Evolutionary conservation across 148 eudicot species (phyloP), one percentile per base, ranked within the genome.

Genomic region (Linanthus parryae): DNA sequence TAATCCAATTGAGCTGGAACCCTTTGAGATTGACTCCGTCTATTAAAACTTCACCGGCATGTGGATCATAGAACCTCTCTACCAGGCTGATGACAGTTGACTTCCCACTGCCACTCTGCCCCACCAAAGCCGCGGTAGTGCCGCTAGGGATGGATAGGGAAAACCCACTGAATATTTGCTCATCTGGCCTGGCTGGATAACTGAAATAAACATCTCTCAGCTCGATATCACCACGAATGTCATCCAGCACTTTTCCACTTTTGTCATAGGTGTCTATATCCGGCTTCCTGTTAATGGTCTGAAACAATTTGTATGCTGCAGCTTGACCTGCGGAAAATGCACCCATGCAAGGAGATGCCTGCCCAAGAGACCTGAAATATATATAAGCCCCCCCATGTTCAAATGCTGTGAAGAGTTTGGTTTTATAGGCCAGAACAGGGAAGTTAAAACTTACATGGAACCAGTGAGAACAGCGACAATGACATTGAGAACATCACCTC

Each of bases 101-200:
- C 62, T 80, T 81, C 28, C 86, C 86, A 10, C 86, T 81, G 23
- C 82, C 82, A 59, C 86, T 81, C 52, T 81, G 79, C 21, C 86
- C 86, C 24, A 81, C 86, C 59, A 81, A 50, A 52, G 86, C 82
- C 30, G 73, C 70, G 23, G 86, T 76, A 11, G 57, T 61, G 45
- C 86, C 86, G 36, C 74, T 70, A 8, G 79, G 62, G 55, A 80
- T 76, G 39, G 38, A 67, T 1, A 80, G 60, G 8, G 82, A 76
- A 56, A 80, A 73, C 28, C 79, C 79, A 7, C 59, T 44, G 50
- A 80, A 80, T 25, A 80, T 76, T 39, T 61, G 72, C 58, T 80
- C 86, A 53, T 76, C 73, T 25, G 82, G 77, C 30, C 86, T 61
- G 5, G 79, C 65, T 28, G 86, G 86, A 48, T 80, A 80, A 49